phyloP scores from a whole-genome alignment of 2,329 filamentous ascomycete species.

The Sarocladium strictum region DNA sequence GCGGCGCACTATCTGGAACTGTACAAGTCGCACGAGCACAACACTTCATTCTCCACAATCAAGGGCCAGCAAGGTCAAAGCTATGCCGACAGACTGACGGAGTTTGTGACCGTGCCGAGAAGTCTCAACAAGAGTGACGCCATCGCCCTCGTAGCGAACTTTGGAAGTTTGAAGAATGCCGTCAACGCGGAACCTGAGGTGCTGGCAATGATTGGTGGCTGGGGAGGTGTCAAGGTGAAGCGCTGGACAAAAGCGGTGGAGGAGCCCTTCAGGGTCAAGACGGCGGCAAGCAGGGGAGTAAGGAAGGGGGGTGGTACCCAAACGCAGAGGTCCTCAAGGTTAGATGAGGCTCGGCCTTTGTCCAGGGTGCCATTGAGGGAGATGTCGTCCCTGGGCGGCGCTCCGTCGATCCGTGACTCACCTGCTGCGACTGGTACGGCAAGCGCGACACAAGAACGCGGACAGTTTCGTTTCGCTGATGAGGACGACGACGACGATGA shows the following conservation, averaged over 20 bases:
- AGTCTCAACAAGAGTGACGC: constrained; percentile 95
- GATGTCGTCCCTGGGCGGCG: constrained; percentile 13
- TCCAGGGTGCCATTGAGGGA: constrained; percentile 18
- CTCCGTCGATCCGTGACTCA: neutral
- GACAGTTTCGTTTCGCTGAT: constrained; percentile 33
- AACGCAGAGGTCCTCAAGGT: neutral
- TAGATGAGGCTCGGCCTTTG: constrained; percentile 14
- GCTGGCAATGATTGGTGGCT: constrained; percentile 77
- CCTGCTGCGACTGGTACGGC: neutral
- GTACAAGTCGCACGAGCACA: constrained; percentile 83
- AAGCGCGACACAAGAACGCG: neutral
- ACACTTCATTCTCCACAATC: constrained; percentile 74
- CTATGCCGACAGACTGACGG: constrained; percentile 81
- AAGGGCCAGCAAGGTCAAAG: constrained; percentile 75
- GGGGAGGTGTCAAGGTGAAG: constrained; percentile 93
- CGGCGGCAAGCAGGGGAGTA: constrained; percentile 49
- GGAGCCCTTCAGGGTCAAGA: constrained; percentile 76
- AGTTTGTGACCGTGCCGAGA: constrained; percentile 86
- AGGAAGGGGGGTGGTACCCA: constrained; percentile 15
- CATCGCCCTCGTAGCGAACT: constrained; percentile 81
- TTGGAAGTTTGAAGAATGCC: constrained; percentile 81
- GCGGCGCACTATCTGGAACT: constrained; percentile 90
- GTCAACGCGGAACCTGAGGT: constrained; percentile 86
- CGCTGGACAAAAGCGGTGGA: constrained; percentile 76
- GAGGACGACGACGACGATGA: constrained; percentile 42